Evolutionary conservation across 352 stramenopile species (phyloP), one percentile per base, ranked within the genome.

Genomic region (Phytophthora sp.): DNA sequence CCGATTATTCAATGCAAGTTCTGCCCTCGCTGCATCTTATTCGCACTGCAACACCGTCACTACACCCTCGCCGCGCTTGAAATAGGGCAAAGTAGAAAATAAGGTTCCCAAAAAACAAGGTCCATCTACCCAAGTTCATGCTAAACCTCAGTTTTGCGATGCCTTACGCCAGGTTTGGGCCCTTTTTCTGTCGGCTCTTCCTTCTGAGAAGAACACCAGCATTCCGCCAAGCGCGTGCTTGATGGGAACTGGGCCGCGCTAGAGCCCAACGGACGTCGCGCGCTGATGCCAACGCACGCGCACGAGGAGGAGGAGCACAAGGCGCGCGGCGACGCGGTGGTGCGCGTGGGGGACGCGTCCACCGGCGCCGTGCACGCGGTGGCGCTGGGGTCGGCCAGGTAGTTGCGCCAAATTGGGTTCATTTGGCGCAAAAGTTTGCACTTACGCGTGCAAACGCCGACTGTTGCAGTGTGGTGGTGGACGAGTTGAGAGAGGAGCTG

Each of bases 401-500:
- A 76, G 39, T 69, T 70, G 34, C n/a, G 3, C n/a, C 15, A 72
- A 50, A 54, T 11, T 37, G 21, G 15, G 18, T n/a, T n/a, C n/a
- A n/a, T n/a, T n/a, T n/a, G n/a, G n/a, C n/a, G n/a, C n/a, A 41
- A 41, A 62, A 54, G 21, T 8, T 48, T 62, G 27, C 46, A 62
- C 28, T 45, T 57, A n/a, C 27, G 37, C 41, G 38, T 61, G 54
- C 42, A 62, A 62, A 62, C 26, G 17, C 34, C 31, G 31, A 6
- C 8, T 32, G 5, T 44, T 10, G 7, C 27, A 95, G 87, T 45
- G 54, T 92, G 11, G 73, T 79, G 24, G 74, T 94, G 1, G 79
- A 90, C 21, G 79, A 92, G 58, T 51, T 96, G 15, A 77, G 84
- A 13, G 77, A 92, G 10, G 79, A 87, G 41, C 61, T 96, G 23